Percentiles rank a stretch among this genome's conserved stretches.
phyloP scores from a whole-genome alignment of 768 basidiomycete species.

The Auricularia cornea region DNA sequence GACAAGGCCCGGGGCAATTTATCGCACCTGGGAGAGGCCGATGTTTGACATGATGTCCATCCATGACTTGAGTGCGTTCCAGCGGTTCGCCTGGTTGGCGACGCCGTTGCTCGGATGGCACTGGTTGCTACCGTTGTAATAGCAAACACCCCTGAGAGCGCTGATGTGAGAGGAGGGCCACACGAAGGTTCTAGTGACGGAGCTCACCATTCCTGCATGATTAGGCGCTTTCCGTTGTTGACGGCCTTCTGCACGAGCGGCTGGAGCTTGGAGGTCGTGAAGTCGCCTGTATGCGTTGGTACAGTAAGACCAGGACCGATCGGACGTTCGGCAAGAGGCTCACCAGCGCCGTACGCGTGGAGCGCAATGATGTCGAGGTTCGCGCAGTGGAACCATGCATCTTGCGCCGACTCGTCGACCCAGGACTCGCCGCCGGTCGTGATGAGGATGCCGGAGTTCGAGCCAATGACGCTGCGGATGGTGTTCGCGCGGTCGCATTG shows the following conservation, averaged over 20 bases:
- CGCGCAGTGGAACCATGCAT: slow-evolving; percentile 16
- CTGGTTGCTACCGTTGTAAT: slow-evolving; percentile 21
- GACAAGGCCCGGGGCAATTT: too few species aligned
- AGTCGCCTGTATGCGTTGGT: background rate
- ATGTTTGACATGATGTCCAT: slow-evolving; percentile 26
- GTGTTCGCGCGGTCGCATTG: slow-evolving; percentile 23
- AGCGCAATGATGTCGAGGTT: slow-evolving; percentile 30
- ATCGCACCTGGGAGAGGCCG: slow-evolving; percentile 20
- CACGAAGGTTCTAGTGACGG: too few species aligned
- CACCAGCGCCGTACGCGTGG: slow-evolving; percentile 29
- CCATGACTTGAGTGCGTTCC: slow-evolving; percentile 26
- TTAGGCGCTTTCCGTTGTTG: slow-evolving; percentile 25
- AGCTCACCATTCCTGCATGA: background rate
- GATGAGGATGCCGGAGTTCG: slow-evolving; percentile 21
- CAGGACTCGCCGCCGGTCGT: slow-evolving; percentile 23
- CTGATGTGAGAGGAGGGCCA: too few species aligned
- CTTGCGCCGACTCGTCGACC: slow-evolving; percentile 21
- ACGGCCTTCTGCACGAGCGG: slow-evolving; percentile 28
- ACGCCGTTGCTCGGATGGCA: slow-evolving; percentile 19
- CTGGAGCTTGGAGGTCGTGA: slow-evolving; percentile 23
- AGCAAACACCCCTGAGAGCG: slow-evolving; percentile 19
- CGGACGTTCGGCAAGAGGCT: too few species aligned
- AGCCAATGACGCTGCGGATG: slow-evolving; percentile 15
- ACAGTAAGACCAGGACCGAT: background rate
- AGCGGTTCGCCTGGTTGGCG: slow-evolving; percentile 19